These are phyloP conservation scores for Diaporthe sp. DNA, from an alignment of 2,329 filamentous ascomycete genomes.

Conservation along the genomic window DNA sequence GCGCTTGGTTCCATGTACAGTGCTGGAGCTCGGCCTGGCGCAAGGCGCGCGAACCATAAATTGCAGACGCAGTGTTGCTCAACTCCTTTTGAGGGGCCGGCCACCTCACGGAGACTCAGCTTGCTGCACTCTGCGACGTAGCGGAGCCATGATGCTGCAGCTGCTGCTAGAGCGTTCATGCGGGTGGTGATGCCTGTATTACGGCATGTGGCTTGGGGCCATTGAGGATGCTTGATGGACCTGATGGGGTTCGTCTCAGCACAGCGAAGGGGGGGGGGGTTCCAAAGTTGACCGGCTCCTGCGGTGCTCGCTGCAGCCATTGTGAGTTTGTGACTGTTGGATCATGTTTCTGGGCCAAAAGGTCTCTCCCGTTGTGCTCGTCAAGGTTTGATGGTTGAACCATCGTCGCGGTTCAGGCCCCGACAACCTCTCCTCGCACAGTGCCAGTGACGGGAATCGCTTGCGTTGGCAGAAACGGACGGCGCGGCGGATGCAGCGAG, in stretches of 20 bases:
- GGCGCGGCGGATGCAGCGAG: constrained; percentile 16
- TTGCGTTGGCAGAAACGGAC: constrained; percentile 9
- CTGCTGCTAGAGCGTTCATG: constrained; percentile 34
- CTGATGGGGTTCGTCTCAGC: constrained; percentile 21
- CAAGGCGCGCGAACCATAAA: constrained; percentile 36
- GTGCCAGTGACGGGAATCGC: constrained; percentile 11
- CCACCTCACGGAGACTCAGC: constrained; percentile 30
- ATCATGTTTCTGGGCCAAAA: constrained; percentile 8
- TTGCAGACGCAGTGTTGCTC: constrained; percentile 17
- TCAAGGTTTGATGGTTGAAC: constrained; percentile 24
- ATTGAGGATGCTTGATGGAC: neutral
- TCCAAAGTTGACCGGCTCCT: constrained; percentile 13
- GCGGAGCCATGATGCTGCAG: constrained; percentile 35
- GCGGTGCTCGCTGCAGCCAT: constrained; percentile 1
- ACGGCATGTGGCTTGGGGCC: constrained; percentile 28
- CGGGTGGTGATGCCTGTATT: constrained; percentile 39
- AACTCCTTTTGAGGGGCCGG: constrained; percentile 22
- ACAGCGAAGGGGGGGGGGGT: neutral
- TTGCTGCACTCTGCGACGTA: constrained; percentile 36
- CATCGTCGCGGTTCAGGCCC: constrained; percentile 28
- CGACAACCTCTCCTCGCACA: constrained; percentile 17
- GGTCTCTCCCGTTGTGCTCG: constrained; percentile 11
- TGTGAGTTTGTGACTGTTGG: constrained; percentile 6
- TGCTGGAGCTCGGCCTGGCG: constrained; percentile 15
- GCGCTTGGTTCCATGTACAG: constrained; percentile 8